A percentile compares a stretch with the other conserved stretches of the same genome.
phyloP scores from a whole-genome alignment of 352 stramenopile genomes.

The Pythium phragmitis region DNA sequence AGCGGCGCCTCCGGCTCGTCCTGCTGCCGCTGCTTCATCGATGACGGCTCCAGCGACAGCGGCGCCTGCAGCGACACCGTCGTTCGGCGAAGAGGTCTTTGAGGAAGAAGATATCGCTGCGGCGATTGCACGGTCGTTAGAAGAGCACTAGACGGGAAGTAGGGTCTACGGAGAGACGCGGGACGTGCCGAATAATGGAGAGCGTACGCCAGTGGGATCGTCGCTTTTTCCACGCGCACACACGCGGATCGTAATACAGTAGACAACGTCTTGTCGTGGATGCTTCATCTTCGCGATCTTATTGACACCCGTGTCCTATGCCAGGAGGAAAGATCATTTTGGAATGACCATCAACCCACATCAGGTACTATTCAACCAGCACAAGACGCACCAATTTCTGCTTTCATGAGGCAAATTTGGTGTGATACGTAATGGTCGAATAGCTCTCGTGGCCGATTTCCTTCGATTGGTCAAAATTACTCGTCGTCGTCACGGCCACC shows the following conservation, averaged over 20 bases:
- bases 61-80: slow-evolving; percentile 12
- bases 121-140: slow-evolving; percentile 73
- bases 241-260: slow-evolving; percentile 1
- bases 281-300: not conserved
- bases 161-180: not conserved
- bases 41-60: slow-evolving; percentile 10
- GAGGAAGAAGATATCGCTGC: slow-evolving; percentile 81
- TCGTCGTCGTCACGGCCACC: slow-evolving; percentile 31
- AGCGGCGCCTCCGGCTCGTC: slow-evolving; percentile 17
- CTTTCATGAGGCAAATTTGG: not conserved
- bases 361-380: slow-evolving; percentile 16
- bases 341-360: slow-evolving; percentile 3
- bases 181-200: not conserved
- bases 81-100: slow-evolving; percentile 30
- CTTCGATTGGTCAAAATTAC: slow-evolving; percentile 34
- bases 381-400: not conserved
- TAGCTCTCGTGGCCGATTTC: not conserved
- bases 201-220: too few relatives aligned
- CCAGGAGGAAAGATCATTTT: not conserved
- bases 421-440: too few relatives aligned
- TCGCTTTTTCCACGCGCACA: not conserved
- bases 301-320: not conserved
- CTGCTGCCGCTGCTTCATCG: slow-evolving; percentile 15
- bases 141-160: slow-evolving; percentile 48
- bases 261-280: not conserved